phyloP scores from a whole-genome alignment of 257 asterid genomes.

The Verbascum thapsus region DNA sequence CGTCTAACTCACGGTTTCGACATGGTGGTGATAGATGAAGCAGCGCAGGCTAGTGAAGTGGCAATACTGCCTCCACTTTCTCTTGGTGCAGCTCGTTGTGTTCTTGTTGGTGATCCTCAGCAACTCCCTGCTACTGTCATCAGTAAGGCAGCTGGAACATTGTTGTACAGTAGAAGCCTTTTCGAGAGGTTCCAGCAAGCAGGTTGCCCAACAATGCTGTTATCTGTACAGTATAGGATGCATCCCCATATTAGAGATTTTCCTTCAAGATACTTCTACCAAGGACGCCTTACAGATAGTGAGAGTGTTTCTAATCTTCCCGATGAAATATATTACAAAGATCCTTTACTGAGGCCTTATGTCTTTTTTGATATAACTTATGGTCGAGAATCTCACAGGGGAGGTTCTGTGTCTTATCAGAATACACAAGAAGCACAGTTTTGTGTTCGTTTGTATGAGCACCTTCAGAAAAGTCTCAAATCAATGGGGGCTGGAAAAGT shows the following conservation, averaged over 20 bases:
- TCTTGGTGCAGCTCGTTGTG: conserved; percentile 99
- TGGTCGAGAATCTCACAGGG: conserved; percentile 97
- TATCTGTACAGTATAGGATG: conserved; percentile 97
- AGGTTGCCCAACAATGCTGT: conserved; percentile 97
- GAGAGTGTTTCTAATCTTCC: conserved; percentile 78
- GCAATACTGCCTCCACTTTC: conserved; percentile 93
- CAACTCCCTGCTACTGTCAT: conserved; percentile 99
- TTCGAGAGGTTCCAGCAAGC: conserved; percentile 98
- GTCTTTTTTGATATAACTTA: conserved; percentile 78
- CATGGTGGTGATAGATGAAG: conserved; percentile 99
- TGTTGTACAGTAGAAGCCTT: conserved; percentile 95
- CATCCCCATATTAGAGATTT: conserved; percentile 95
- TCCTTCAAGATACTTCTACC: conserved; percentile 94
- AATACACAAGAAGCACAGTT: conserved; percentile 93
- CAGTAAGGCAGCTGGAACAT: conserved; percentile 97
- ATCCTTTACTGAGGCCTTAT: conserved; percentile 77
- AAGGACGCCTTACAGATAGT: conserved; percentile 96
- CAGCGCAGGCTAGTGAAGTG: conserved; percentile 99
- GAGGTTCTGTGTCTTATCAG: conserved; percentile 92
- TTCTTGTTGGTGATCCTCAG: conserved; percentile 98
- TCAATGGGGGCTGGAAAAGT: conserved; percentile 71
- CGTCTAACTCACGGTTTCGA: conserved; percentile 97
- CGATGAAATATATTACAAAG: conserved; percentile 83
- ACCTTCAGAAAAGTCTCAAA: conserved; percentile 73
- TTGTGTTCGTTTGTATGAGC: conserved; percentile 90